phyloP scores from a whole-genome alignment of 2,329 filamentous ascomycete species.

The Pseudonectria foliicola region DNA sequence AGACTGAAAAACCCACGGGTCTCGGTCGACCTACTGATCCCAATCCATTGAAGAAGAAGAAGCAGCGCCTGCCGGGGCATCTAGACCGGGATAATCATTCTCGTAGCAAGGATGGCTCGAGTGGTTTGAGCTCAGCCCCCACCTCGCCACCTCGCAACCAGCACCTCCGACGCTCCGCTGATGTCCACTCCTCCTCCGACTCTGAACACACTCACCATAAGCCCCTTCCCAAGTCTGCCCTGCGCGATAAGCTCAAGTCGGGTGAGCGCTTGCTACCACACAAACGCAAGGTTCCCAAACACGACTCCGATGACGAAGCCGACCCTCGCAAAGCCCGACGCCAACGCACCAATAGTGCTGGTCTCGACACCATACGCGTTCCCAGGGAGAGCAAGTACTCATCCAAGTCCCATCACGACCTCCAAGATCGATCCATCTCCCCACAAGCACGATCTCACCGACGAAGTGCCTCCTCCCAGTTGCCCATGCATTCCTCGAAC shows the following conservation, averaged over 20 bases:
- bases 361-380: conserved; percentile 27
- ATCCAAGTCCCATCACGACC: conserved; percentile 26
- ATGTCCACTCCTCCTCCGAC: conserved; percentile 45
- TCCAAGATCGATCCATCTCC: conserved; percentile 46
- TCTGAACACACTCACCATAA: conserved; percentile 43
- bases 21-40: conserved; percentile 26
- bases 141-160: conserved; percentile 41
- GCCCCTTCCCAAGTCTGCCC: conserved; percentile 34
- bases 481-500: conserved; percentile 47
- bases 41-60: conserved; percentile 43
- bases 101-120: conserved; percentile 45
- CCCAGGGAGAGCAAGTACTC: conserved; percentile 28
- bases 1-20: conserved; percentile 27
- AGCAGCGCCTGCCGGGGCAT: conserved; percentile 38
- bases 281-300: conserved; percentile 48
- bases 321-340: conserved; percentile 48
- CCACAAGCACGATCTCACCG: conserved; percentile 53
- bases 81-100: conserved; percentile 33
- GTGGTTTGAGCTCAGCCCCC: conserved; percentile 52
- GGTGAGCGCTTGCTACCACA: conserved; percentile 40
- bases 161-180: conserved; percentile 28
- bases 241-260: conserved; percentile 42
- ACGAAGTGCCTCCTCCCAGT: conserved; percentile 57
- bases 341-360: conserved; percentile 41
- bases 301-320: conserved; percentile 51